These are phyloP conservation scores for Metarhizium brunneum DNA, from an alignment of 2,329 filamentous ascomycete genomes.

Conservation along the genomic window DNA sequence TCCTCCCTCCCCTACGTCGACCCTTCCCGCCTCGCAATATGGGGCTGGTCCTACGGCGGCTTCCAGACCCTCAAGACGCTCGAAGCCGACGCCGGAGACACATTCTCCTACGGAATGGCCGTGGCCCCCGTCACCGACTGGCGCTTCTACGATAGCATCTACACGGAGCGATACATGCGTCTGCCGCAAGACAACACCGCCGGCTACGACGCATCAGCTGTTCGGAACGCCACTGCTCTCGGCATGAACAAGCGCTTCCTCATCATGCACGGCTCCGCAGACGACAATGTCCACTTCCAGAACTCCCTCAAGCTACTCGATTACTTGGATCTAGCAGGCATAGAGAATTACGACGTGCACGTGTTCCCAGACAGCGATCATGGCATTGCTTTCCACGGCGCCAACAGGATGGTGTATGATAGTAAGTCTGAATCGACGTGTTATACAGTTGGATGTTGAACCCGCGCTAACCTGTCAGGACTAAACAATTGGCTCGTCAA, in stretches of 20 bases:
- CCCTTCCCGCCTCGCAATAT: conserved; percentile 73
- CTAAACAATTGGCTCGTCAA: conserved; percentile 88
- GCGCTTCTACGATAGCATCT: conserved; percentile 89
- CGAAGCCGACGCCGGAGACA: conserved; percentile 79
- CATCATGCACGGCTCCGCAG: conserved; percentile 90
- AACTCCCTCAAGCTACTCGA: conserved; percentile 85
- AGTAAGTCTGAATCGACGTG: conserved; percentile 46
- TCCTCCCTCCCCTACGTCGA: conserved; percentile 77
- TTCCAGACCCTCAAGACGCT: conserved; percentile 94
- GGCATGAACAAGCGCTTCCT: conserved; percentile 75
- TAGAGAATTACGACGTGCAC: conserved; percentile 94
- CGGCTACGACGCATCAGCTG: conserved; percentile 68
- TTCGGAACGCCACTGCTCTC: conserved; percentile 67
- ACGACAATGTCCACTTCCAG: conserved; percentile 97
- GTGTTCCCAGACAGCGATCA: conserved; percentile 96
- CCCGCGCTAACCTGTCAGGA: conserved; percentile 36
- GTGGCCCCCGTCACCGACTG: conserved; percentile 98
- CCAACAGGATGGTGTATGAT: conserved; percentile 83
- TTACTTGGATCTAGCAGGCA: conserved; percentile 66
- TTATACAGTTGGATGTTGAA: background rate
- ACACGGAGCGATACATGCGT: conserved; percentile 96
- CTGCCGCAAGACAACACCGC: conserved; percentile 71
- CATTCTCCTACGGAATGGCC: conserved; percentile 95
- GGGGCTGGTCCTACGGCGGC: conserved; percentile 97
- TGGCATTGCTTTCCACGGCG: conserved; percentile 89